Evolutionary conservation across 257 asterid species (phyloP), one percentile per base, ranked within the genome.

Genomic region (Euphrasia confusa): DNA sequence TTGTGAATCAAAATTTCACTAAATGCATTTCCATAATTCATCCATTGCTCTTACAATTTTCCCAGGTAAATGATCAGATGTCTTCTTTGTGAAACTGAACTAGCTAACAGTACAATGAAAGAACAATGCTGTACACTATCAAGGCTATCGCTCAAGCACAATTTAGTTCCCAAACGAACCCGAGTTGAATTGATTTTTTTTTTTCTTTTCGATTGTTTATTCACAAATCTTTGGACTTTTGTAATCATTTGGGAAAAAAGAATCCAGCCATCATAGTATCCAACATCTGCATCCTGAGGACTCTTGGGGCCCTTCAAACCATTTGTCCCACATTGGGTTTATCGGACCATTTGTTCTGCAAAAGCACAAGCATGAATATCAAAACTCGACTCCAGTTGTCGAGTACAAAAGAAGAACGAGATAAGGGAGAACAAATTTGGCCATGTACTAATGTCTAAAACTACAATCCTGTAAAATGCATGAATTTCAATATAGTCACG

Each of bases 221-320:
- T 3, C 33, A 30, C 3, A 37, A 37, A 7, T 37, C 42, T 37
- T 8, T 37, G 10, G 42, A 37, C 42, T 37, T 37, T 11, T 37
- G 42, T 37, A 45, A 44, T 12, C 5, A 45, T 13, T 45, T 45
- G 17, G 3, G n/a, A 13, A 13, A 45, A 45, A 45, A 45, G n/a
- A 45, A 45, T 32, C 28, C 39, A 54, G 33, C 70, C 63, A 11
- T 86, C 82, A 88, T 66, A 86, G 81, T 68, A 88, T 84, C 95
- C 85, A 84, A 83, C 98, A 91, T 54, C 88, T 79, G 93, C 98
- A 91, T 55, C 95, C 81, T 24, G 95, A 79, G 44, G 95, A 76
- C 49, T 91, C 92, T 58, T 53, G 87, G 9, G 87, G 90, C 40
- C 95, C 88, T 81, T 91, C 98, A 63, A 88, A 91, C 98, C 98